Evolutionary conservation across 352 stramenopile species (phyloP).

Genomic region (Phytophthora brassicae): DNA sequence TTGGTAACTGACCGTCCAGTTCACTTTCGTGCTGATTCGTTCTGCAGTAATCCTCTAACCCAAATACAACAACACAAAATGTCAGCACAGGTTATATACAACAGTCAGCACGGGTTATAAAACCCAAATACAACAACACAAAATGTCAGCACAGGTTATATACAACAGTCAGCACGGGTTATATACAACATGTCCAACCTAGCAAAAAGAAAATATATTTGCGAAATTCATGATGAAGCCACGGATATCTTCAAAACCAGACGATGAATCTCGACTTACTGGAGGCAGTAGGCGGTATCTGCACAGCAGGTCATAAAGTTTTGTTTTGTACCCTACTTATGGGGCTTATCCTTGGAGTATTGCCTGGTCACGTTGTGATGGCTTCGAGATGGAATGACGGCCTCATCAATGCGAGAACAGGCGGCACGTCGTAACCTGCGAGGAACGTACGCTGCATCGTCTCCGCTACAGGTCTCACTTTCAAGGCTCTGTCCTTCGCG

Average conservation of each 20-base stretch:
- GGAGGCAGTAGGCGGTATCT: slow-evolving; percentile 1
- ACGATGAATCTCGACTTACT: slow-evolving; percentile 3
- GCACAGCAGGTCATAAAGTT: slow-evolving; percentile 9
- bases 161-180: neutral
- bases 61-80: neutral
- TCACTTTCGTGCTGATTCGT: no score
- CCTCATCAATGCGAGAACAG: neutral
- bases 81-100: no score
- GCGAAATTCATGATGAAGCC: slow-evolving; percentile 1
- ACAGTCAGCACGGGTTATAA: neutral
- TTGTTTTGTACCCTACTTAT: no score
- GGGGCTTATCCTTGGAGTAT: no score
- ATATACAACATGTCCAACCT: slow-evolving; percentile 20
- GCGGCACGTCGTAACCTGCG: slow-evolving; percentile 3
- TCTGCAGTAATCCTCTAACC: neutral
- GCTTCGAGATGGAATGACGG: neutral
- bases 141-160: no score
- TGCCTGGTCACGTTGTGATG: neutral
- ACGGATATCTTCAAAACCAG: neutral
- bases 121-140: slow-evolving; percentile 5
- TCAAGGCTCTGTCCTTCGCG: slow-evolving; percentile 9
- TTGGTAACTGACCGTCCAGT: neutral
- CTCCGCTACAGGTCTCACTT: slow-evolving; percentile 3
- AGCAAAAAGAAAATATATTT: slow-evolving; percentile 2
- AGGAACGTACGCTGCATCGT: neutral